These are phyloP conservation scores for Blumeriella jaapii DNA, from an alignment of 2,329 filamentous ascomycete genomes.

Conservation along the genomic window DNA sequence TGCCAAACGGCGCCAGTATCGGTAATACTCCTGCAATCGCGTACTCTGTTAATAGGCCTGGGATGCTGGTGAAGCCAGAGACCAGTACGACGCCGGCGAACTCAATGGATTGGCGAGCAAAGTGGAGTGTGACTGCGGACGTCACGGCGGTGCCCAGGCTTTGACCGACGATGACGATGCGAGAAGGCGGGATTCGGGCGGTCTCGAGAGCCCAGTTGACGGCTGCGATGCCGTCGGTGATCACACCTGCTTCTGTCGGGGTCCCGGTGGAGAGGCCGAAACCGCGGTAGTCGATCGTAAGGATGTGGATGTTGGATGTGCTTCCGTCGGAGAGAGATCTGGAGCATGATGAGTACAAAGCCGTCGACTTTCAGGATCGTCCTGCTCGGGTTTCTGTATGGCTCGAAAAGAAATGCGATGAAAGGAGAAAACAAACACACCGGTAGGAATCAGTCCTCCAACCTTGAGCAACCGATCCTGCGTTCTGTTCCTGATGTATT, in stretches of 20 bases:
- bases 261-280: conserved; percentile 72
- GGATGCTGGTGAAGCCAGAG: conserved; percentile 66
- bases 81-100: conserved; percentile 75
- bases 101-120: conserved; percentile 44
- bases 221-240: conserved; percentile 63
- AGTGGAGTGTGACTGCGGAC: conserved; percentile 61
- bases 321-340: conserved; percentile 62
- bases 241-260: conserved; percentile 70
- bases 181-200: conserved; percentile 52
- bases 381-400: too few relatives aligned
- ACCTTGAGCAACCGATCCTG: conserved; percentile 72
- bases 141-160: conserved; percentile 81
- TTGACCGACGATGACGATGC: conserved; percentile 75
- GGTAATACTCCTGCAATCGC: conserved; percentile 68
- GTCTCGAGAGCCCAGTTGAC: conserved; percentile 60
- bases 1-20: conserved; percentile 61
- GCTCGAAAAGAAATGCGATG: too few relatives aligned
- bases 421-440: too few relatives aligned
- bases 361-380: too few relatives aligned
- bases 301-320: conserved; percentile 58
- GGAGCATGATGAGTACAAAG: too few relatives aligned
- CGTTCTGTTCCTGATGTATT: conserved; percentile 47
- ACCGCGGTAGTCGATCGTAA: conserved; percentile 86
- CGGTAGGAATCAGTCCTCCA: conserved; percentile 70
- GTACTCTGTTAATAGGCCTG: conserved; percentile 62